phyloP scores from a whole-genome alignment of 1,139 yeast genomes.

The Taphrina populina region DNA sequence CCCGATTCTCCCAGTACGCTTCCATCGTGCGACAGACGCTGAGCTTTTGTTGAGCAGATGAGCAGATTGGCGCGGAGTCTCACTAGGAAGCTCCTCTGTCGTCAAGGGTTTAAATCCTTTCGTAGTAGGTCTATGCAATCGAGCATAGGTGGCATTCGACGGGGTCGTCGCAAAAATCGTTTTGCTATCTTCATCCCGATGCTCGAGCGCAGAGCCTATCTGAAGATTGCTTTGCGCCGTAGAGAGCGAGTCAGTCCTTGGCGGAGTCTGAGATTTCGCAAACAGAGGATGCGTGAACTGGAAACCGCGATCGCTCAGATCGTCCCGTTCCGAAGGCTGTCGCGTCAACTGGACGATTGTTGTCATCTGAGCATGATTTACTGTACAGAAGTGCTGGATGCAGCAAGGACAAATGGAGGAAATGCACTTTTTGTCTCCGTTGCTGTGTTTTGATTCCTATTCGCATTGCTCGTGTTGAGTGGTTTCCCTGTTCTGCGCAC shows the following conservation, averaged over 20 bases:
- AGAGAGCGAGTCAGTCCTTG: not conserved
- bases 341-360: not conserved
- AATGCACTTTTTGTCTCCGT: no score
- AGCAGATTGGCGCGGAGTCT: slow-evolving; percentile 18
- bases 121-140: slow-evolving; percentile 11
- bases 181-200: no score
- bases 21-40: slow-evolving; percentile 34
- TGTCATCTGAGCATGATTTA: slow-evolving; percentile 4
- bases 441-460: no score
- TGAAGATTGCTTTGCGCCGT: slow-evolving; percentile 3
- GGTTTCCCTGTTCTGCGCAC: no score
- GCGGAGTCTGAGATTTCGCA: slow-evolving; percentile 7
- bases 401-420: no score
- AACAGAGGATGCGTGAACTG: slow-evolving; percentile 31
- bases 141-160: slow-evolving; percentile 10
- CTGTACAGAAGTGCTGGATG: not conserved
- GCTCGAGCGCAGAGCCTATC: not conserved
- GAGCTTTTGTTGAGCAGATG: slow-evolving; percentile 1
- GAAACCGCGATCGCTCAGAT: slow-evolving; percentile 28
- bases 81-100: not conserved
- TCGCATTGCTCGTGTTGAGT: no score
- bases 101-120: slow-evolving; percentile 1
- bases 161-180: not conserved
- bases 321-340: slow-evolving; percentile 21
- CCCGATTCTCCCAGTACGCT: slow-evolving; percentile 34